A percentile compares a stretch with the other conserved stretches of the same genome.
Conservation (phyloP, 2,329 filamentous ascomycete genomes). For the Hymenoscyphus fructigenus region DNA sequence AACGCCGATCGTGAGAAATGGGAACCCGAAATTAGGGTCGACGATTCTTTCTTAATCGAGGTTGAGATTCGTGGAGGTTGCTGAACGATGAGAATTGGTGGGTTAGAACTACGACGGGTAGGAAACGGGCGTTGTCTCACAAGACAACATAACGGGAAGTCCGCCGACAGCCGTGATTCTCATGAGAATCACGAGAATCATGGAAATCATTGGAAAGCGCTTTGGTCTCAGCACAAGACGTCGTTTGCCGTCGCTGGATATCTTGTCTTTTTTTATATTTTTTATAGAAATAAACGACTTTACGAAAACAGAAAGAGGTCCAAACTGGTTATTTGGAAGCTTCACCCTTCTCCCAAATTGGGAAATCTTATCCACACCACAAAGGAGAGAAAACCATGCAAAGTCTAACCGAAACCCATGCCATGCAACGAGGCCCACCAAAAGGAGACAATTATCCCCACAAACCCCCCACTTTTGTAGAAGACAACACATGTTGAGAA, state of each 20-base stretch:
- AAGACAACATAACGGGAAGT: no score
- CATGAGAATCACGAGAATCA: no score
- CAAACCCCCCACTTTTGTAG: not conserved
- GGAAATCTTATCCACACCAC: not conserved
- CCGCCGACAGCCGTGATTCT: no score
- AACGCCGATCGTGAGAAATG: not conserved
- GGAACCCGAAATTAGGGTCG: not conserved
- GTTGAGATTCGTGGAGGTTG: not conserved
- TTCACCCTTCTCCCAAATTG: not conserved
- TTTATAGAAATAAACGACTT: not conserved
- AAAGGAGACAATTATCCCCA: not conserved
- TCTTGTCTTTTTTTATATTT: no score
- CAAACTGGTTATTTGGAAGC: no score
- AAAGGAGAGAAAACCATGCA: not conserved
- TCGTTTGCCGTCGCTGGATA: no score
- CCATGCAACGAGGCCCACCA: not conserved
- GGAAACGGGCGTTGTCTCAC: not conserved
- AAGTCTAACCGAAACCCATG: not conserved
- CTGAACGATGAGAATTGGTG: not conserved
- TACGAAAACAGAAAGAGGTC: not conserved
- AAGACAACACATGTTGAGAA: not conserved
- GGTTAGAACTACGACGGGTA: not conserved
- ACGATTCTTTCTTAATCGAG: not conserved
- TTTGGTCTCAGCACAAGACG: no score
- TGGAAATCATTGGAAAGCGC: no score